These are phyloP conservation scores for Thermoascus crustaceus DNA, from an alignment of 2,329 filamentous ascomycete species.

Conservation along the genomic window DNA sequence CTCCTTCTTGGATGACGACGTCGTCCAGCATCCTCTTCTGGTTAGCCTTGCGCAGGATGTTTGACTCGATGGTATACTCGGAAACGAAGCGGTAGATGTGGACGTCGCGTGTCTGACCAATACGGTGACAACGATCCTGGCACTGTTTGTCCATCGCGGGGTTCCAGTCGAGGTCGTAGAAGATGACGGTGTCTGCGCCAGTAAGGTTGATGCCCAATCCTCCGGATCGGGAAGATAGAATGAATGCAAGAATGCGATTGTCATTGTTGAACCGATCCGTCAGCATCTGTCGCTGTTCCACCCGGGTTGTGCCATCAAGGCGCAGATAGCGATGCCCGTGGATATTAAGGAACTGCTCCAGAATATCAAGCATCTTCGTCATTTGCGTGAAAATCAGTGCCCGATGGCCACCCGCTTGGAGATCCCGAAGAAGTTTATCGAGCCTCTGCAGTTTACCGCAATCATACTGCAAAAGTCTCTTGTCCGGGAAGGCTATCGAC, in stretches of 20 bases:
- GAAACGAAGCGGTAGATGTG: slow-evolving; percentile 95
- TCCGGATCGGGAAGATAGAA: slow-evolving; percentile 87
- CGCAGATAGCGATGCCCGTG: slow-evolving; percentile 95
- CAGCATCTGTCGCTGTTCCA: slow-evolving; percentile 89
- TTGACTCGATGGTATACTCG: slow-evolving; percentile 93
- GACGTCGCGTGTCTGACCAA: slow-evolving; percentile 93
- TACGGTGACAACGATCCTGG: slow-evolving; percentile 93
- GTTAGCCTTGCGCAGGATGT: slow-evolving; percentile 91
- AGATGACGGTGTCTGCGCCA: slow-evolving; percentile 94
- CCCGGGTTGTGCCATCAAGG: slow-evolving; percentile 90
- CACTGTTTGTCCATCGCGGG: slow-evolving; percentile 99
- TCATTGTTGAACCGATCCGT: slow-evolving; percentile 97
- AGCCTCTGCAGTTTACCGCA: slow-evolving; percentile 92
- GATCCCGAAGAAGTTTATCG: slow-evolving; percentile 72
- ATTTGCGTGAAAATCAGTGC: slow-evolving; percentile 99
- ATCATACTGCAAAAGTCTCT: slow-evolving; percentile 91
- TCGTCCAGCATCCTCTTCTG: slow-evolving; percentile 98
- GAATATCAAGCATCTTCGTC: slow-evolving; percentile 95
- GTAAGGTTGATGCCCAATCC: slow-evolving; percentile 95
- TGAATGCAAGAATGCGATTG: slow-evolving; percentile 85
- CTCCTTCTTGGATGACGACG: slow-evolving; percentile 95
- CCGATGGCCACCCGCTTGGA: slow-evolving; percentile 84
- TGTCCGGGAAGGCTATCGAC: slow-evolving; percentile 95
- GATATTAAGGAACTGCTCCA: slow-evolving; percentile 96
- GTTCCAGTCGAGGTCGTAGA: slow-evolving; percentile 99